Percentiles rank a stretch among this genome's conserved stretches.
phyloP scores from a whole-genome alignment of 2,329 filamentous ascomycete genomes.

The Cordyceps pruinosa region DNA sequence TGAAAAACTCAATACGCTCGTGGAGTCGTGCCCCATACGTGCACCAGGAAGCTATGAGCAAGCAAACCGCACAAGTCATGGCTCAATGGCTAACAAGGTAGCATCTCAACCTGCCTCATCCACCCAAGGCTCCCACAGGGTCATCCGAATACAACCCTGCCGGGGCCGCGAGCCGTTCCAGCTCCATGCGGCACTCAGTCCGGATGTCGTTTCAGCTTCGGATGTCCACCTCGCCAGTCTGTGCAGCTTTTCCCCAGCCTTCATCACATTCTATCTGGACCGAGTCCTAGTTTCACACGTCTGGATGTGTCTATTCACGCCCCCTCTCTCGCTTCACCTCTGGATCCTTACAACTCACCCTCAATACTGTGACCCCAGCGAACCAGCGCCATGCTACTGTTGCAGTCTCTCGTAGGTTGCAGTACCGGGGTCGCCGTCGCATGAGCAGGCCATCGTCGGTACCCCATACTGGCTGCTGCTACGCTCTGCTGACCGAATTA shows the following conservation, averaged over 20 bases:
- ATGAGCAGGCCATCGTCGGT: not conserved
- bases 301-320: not conserved
- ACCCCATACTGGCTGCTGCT: not conserved
- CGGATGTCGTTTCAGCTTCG: not conserved
- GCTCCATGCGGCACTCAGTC: not conserved
- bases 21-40: not conserved
- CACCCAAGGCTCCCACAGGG: not conserved
- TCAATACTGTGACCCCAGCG: not conserved
- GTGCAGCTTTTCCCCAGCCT: not conserved
- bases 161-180: not conserved
- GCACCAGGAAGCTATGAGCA: not conserved
- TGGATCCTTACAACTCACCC: not conserved
- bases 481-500: not conserved
- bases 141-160: not conserved
- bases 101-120: not conserved
- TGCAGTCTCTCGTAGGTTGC: not conserved
- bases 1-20: not conserved
- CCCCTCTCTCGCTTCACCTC: not conserved
- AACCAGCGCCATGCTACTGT: not conserved
- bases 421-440: not conserved
- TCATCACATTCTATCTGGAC: not conserved
- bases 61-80: no score
- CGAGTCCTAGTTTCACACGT: not conserved
- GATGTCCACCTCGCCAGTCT: not conserved
- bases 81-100: not conserved